phyloP scores from a whole-genome alignment of 305 asterid species.

The Fraxinus velutina region DNA sequence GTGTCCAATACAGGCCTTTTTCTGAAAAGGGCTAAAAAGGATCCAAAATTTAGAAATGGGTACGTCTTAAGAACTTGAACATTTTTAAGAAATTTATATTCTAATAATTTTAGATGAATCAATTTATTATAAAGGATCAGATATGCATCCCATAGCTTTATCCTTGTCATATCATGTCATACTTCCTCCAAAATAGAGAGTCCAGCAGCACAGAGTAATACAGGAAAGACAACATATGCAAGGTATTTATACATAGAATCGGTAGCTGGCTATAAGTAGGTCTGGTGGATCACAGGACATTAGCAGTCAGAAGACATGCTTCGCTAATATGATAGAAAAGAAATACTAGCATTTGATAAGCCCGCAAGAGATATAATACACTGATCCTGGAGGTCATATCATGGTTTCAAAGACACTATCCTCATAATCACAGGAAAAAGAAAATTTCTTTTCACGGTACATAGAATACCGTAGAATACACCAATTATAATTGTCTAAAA shows the following conservation, averaged over 20 bases:
- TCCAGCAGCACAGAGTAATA: not conserved
- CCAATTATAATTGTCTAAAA: constrained; percentile 7
- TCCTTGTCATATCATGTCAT: not conserved
- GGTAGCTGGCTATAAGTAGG: not conserved
- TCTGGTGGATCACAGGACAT: not conserved
- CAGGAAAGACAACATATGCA: not conserved
- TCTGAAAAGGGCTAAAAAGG: not conserved
- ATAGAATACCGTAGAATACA: not conserved
- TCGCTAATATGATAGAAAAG: constrained; percentile 4
- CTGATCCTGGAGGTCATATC: not conserved
- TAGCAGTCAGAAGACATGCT: not conserved
- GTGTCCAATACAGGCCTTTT: not conserved
- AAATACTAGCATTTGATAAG: not conserved
- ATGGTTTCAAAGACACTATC: not conserved
- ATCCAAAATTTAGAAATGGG: not conserved
- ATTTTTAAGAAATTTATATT: not conserved
- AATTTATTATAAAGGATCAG: not conserved
- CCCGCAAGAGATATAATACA: not conserved
- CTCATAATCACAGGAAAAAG: not conserved
- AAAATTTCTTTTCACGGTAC: not conserved
- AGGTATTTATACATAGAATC: not conserved
- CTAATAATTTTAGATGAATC: not conserved
- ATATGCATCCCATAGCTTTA: not conserved
- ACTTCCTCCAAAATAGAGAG: not conserved
- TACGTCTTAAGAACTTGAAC: not conserved